These are phyloP conservation scores for Simplicillium aogashimaense DNA, from an alignment of 2,329 filamentous ascomycete species.

Conservation along the genomic window DNA sequence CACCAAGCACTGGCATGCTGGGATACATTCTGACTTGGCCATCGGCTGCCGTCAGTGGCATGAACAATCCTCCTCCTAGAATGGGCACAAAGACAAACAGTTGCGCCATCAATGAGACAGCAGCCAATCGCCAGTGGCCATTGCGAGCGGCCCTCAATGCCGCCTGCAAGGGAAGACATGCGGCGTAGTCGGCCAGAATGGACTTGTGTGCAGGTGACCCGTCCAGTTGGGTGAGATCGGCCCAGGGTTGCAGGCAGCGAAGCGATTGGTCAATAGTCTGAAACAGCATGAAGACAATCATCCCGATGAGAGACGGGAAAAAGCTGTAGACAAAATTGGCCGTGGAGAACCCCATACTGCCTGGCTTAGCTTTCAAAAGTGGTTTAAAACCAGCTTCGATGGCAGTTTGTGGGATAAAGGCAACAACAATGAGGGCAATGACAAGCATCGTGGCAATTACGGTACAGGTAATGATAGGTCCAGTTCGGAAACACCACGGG, in stretches of 20 bases:
- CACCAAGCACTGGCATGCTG: conserved; percentile 62
- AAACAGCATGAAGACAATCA: conserved; percentile 56
- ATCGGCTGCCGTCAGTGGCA: conserved; percentile 52
- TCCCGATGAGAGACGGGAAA: conserved; percentile 57
- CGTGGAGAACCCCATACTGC: conserved; percentile 60
- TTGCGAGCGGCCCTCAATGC: conserved; percentile 48
- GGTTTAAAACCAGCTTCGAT: conserved; percentile 65
- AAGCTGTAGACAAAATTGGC: conserved; percentile 85
- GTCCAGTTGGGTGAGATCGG: conserved; percentile 43
- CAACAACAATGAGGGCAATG: conserved; percentile 64
- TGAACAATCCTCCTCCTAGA: conserved; percentile 61
- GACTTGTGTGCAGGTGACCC: conserved; percentile 54
- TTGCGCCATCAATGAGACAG: conserved; percentile 48
- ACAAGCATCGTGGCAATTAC: conserved; percentile 51
- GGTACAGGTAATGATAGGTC: conserved; percentile 55
- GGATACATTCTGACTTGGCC: conserved; percentile 56
- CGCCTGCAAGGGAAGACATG: conserved; percentile 51
- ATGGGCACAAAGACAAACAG: conserved; percentile 55
- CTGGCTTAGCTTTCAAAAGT: conserved; percentile 50
- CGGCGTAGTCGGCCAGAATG: conserved; percentile 61
- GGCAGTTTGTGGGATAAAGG: conserved; percentile 61
- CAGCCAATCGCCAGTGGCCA: conserved; percentile 55
- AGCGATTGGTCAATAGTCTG: conserved; percentile 56
- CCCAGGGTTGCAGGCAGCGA: conserved; percentile 61
- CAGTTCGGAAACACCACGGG: conserved; percentile 65